phyloP scores from a whole-genome alignment of 2,329 filamentous ascomycete species.

The Sporothrix variecibatus region DNA sequence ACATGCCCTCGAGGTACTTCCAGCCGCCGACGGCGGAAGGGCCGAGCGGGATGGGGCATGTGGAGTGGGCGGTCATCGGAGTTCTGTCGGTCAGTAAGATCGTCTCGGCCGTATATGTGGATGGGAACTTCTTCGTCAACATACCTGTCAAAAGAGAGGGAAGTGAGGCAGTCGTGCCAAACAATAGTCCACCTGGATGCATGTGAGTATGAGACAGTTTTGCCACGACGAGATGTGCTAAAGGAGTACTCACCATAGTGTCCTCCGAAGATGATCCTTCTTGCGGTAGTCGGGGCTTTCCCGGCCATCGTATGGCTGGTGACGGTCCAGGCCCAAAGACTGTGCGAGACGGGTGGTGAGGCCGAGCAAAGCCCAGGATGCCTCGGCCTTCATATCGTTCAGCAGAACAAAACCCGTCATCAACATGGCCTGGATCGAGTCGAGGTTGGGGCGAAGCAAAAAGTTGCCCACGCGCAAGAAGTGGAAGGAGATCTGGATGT shows the following conservation, averaged over 20 bases:
- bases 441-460: slow-evolving; percentile 62
- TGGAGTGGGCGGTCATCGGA: slow-evolving; percentile 63
- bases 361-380: slow-evolving; percentile 65
- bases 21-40: slow-evolving; percentile 50
- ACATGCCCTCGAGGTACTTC: slow-evolving; percentile 66
- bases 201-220: not conserved
- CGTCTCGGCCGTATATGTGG: not conserved
- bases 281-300: slow-evolving; percentile 50
- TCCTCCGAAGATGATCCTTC: slow-evolving; percentile 58
- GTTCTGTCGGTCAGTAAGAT: slow-evolving; percentile 42
- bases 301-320: slow-evolving; percentile 47
- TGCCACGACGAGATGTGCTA: not conserved
- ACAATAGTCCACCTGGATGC: slow-evolving; percentile 58
- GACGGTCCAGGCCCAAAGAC: slow-evolving; percentile 62
- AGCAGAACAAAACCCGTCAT: slow-evolving; percentile 64
- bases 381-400: slow-evolving; percentile 71
- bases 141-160: slow-evolving; percentile 65
- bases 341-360: slow-evolving; percentile 67
- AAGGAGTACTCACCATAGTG: slow-evolving; percentile 49
- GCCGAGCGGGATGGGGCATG: slow-evolving; percentile 55
- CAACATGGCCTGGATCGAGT: slow-evolving; percentile 65
- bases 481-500: slow-evolving; percentile 65
- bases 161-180: slow-evolving; percentile 68
- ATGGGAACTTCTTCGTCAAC: slow-evolving; percentile 18
- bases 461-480: slow-evolving; percentile 66